Conservation (phyloP, 225 moss, liverwort and hornwort genomes). For the Rhytidiadelphus loreus region DNA sequence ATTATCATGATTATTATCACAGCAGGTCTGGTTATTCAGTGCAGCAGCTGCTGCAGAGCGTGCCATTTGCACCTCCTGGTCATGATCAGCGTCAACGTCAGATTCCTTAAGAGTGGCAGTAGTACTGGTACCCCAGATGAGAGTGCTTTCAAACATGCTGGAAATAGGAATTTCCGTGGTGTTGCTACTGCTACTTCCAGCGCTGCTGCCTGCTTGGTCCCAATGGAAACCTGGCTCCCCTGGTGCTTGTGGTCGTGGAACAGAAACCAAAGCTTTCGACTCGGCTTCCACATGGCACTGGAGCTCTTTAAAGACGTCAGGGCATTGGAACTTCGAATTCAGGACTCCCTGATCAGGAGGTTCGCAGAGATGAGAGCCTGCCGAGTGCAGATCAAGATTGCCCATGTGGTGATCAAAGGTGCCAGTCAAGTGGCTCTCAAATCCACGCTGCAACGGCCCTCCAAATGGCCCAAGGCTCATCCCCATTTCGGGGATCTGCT, state of each 20-base stretch:
- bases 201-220: constrained; percentile 31
- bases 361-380: not conserved
- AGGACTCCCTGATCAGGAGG: not conserved
- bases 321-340: not conserved
- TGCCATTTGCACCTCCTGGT: not conserved
- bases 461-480: constrained; percentile 23
- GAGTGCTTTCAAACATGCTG: constrained; percentile 32
- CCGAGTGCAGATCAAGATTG: not conserved
- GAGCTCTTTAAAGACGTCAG: constrained; percentile 1
- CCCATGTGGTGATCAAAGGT: constrained; percentile 2
- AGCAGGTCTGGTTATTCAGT: constrained; percentile 1
- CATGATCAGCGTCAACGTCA: not conserved
- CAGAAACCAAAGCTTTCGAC: not conserved
- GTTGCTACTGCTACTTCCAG: constrained; percentile 45
- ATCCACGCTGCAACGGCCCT: not conserved
- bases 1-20: not conserved
- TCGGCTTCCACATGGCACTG: constrained; percentile 5
- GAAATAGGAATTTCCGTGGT: constrained; percentile 19
- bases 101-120: not conserved
- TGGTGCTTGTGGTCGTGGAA: not conserved
- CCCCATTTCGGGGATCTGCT: constrained; percentile 15
- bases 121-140: constrained; percentile 20
- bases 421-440: constrained; percentile 20
- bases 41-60: not conserved
- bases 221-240: not conserved